These are phyloP conservation scores for Aurinia saxatilis DNA, from an alignment of 345 rosid species.

Conservation along the genomic window DNA sequence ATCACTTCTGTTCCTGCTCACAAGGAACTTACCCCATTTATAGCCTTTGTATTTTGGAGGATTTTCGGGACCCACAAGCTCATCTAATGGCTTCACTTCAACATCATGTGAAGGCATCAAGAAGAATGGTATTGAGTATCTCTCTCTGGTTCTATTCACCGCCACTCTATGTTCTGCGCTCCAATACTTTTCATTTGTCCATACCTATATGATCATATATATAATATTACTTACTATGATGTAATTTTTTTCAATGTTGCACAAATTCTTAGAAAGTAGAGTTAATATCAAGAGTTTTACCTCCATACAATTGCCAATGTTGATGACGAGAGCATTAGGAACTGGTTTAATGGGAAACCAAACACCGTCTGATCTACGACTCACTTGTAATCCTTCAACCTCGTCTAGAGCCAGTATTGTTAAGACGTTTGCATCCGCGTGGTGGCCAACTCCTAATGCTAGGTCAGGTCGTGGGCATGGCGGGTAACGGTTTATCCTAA, in stretches of 20 bases:
- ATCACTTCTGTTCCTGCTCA: constrained; percentile 49
- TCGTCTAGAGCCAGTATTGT: constrained; percentile 71
- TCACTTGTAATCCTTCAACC: too few species aligned
- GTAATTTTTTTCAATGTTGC: neutral
- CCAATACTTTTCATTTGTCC: constrained; percentile 53
- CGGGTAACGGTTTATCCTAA: constrained; percentile 73
- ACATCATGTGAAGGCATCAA: constrained; percentile 50
- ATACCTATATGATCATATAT: constrained; percentile 31
- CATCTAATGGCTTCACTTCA: constrained; percentile 53
- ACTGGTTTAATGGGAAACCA: constrained; percentile 66
- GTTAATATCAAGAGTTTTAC: constrained; percentile 11
- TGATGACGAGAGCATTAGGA: constrained; percentile 69
- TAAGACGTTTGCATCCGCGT: constrained; percentile 69
- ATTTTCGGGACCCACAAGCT: constrained; percentile 36
- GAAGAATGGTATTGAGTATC: constrained; percentile 57
- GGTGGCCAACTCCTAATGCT: constrained; percentile 76
- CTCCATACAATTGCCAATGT: constrained; percentile 57
- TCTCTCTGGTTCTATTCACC: constrained; percentile 43
- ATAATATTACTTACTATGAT: too few species aligned
- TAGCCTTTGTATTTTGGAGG: constrained; percentile 49
- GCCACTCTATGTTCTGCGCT: constrained; percentile 65
- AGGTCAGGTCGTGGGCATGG: constrained; percentile 74
- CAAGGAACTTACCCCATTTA: constrained; percentile 62
- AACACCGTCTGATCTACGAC: constrained; percentile 59
- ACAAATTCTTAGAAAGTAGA: neutral